Conservation (phyloP, 169 alveolate genomes). For the Plasmodium cynomolgi region DNA sequence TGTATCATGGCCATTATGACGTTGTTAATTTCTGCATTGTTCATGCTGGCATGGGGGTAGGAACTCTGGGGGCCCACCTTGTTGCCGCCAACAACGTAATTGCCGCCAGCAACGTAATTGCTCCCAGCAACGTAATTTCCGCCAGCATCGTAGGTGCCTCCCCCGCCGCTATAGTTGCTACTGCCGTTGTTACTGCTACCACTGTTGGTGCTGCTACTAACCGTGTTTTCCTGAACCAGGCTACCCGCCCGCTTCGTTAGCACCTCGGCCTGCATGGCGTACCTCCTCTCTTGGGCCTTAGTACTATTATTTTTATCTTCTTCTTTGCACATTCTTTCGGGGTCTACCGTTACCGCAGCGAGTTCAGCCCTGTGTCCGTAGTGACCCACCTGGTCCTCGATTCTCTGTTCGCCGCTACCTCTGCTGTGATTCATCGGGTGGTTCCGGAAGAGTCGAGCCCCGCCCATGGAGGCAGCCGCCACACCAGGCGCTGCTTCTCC, state of each 20-base stretch:
- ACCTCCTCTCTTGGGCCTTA: neutral
- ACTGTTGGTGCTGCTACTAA: slow-evolving; percentile 4
- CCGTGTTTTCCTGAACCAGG: neutral
- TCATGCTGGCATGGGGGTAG: neutral
- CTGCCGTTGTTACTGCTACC: slow-evolving; percentile 1
- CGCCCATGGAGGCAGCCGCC: neutral
- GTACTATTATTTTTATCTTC: neutral
- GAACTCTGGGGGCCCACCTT: neutral
- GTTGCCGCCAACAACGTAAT: neutral
- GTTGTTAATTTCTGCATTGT: neutral
- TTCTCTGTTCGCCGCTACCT: neutral
- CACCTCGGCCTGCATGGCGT: neutral
- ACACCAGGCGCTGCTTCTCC: neutral
- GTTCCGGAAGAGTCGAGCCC: neutral
- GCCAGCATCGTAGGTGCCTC: neutral
- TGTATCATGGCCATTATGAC: neutral
- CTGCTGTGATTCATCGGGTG: neutral
- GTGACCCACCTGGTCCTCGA: neutral
- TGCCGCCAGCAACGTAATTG: neutral
- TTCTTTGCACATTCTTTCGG: neutral
- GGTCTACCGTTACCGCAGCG: neutral
- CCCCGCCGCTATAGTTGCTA: neutral
- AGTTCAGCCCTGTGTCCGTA: neutral
- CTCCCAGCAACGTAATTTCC: neutral
- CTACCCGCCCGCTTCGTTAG: neutral